Evolutionary conservation across 2,329 filamentous ascomycete species (phyloP), one percentile per base, ranked within the genome.

Genomic region (Xylariaceae sp.): DNA sequence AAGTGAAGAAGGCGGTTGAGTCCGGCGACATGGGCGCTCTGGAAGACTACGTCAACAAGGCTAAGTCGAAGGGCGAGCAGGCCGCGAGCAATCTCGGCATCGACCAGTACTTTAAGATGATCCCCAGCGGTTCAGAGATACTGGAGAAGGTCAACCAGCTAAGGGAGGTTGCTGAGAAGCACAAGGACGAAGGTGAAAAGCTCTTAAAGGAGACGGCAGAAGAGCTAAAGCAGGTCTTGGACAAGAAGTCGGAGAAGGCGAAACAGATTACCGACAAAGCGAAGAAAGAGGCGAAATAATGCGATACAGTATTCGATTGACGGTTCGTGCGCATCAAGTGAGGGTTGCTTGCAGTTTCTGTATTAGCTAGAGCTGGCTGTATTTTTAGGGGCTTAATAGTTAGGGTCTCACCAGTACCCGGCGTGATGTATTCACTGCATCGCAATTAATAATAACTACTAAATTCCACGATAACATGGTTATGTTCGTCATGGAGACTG

Each of bases 131-230:
- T 0, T 79, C 81, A 39, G 82, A 89, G 72, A 83, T 92, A 44
- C 68, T 90, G 31, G 79, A 84, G 31, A 89, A 90, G 74, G 70
- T 92, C 51, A 77, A 85, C 67, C 81, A 89, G 65, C 72, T 92
- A 52, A 79, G 84, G 63, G 79, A 89, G 61, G 78, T 88, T 12
- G 86, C 86, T 0, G 78, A 87, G 65, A 85, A 90, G 76, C 86
- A 90, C 71, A 85, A 84, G 46, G 79, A 86, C 4, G 87, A 92
- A 71, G 88, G 87, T 2, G 83, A 91, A 77, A 82, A 86, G 73
- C 76, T 92, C 33, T 72, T 90, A 48, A 86, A 86, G 74, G 87
- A 89, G 69, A 88, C 88, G 0, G 77, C 90, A 45, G 80, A 87
- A 40, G 87, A 91, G 71, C 75, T 91, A 43, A 79, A 82, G 70